These are phyloP conservation scores for Trichoderma aggressivum DNA, from an alignment of 2,329 filamentous ascomycete species.

Conservation along the genomic window DNA sequence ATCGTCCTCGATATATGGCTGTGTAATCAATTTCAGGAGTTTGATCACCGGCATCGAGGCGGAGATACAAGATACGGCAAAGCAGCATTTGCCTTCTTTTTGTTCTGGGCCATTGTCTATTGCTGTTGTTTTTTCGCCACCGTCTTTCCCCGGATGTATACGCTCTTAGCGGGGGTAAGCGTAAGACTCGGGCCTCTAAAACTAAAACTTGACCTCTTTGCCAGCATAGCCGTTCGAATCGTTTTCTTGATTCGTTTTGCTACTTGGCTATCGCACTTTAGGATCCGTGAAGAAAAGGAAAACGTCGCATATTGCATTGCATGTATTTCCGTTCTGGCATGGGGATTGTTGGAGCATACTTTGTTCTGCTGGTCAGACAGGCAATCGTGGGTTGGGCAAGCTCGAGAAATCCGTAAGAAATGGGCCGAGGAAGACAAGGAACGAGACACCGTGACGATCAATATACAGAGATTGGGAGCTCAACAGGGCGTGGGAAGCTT, in stretches of 20 bases:
- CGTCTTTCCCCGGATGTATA: too few species aligned
- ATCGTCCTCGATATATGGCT: not conserved
- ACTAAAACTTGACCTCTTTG: too few species aligned
- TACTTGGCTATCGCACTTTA: not conserved
- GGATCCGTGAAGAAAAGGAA: not conserved
- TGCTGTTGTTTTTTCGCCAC: not conserved
- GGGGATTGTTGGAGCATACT: too few species aligned
- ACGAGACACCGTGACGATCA: too few species aligned
- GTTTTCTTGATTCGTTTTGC: not conserved
- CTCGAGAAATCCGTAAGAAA: too few species aligned
- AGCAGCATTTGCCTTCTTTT: not conserved
- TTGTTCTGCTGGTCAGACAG: too few species aligned
- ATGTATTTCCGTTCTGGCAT: not conserved
- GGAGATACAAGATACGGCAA: not conserved
- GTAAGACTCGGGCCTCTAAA: too few species aligned
- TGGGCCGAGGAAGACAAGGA: too few species aligned
- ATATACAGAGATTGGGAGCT: too few species aligned
- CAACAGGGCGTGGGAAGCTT: too few species aligned
- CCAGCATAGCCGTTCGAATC: not conserved
- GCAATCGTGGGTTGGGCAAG: too few species aligned
- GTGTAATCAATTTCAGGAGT: fast-evolving
- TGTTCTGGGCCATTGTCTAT: not conserved
- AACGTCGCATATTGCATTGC: not conserved
- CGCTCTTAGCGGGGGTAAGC: too few species aligned
- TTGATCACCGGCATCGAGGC: fast-evolving